Conservation (phyloP, 495 filamentous ascomycete species). For the Astrothelium subdiscretum region DNA sequence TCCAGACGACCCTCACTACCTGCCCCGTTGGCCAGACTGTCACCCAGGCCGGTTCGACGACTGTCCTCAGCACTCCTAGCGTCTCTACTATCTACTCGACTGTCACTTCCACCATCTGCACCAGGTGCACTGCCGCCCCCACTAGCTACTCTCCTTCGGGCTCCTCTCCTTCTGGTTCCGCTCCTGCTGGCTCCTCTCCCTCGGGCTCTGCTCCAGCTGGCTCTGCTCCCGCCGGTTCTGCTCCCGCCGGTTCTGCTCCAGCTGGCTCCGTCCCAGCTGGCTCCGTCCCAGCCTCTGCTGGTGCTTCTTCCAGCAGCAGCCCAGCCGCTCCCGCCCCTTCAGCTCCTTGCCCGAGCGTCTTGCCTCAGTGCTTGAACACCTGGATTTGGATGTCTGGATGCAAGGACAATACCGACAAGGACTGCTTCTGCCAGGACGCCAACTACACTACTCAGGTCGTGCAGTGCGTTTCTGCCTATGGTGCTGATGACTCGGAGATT, state of each 20-base stretch:
- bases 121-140: constrained; percentile 23
- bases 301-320: constrained; percentile 15
- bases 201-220: constrained; percentile 8
- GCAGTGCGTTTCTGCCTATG: constrained; percentile 69
- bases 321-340: constrained; percentile 23
- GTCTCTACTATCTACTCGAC: constrained; percentile 32
- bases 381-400: constrained; percentile 69
- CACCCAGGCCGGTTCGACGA: constrained; percentile 8
- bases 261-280: constrained; percentile 12
- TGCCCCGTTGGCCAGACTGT: constrained; percentile 26
- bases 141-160: constrained; percentile 4
- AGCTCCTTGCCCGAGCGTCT: constrained; percentile 52
- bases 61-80: constrained; percentile 11
- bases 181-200: constrained; percentile 8
- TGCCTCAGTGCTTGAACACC: constrained; percentile 89
- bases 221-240: constrained; percentile 9
- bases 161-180: constrained; percentile 13
- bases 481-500: constrained; percentile 52
- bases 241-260: constrained; percentile 8
- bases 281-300: constrained; percentile 14
- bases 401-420: constrained; percentile 67
- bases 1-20: constrained; percentile 14
- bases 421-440: constrained; percentile 77
- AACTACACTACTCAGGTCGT: constrained; percentile 71
- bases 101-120: constrained; percentile 32